phyloP scores from a whole-genome alignment of 345 rosid genomes.

The Cardamine resedifolia region DNA sequence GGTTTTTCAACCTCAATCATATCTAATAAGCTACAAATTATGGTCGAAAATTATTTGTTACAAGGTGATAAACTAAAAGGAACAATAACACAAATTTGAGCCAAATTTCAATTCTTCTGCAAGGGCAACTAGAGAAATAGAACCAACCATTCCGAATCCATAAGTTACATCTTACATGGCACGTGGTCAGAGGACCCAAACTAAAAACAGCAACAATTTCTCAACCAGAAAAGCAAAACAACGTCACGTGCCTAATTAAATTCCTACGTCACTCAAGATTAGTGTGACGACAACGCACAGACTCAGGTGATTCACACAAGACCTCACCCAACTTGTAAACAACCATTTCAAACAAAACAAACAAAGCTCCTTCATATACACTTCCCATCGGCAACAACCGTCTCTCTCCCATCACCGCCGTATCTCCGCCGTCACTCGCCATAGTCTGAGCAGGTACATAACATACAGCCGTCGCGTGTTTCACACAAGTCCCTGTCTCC shows the following conservation, averaged over 20 bases:
- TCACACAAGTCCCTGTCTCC: constrained; percentile 53
- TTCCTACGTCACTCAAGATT: constrained; percentile 62
- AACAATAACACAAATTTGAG: too few relatives aligned
- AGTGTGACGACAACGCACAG: constrained; percentile 84
- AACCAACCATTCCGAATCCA: background rate
- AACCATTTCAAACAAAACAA: constrained; percentile 91
- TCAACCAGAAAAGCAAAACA: constrained; percentile 3
- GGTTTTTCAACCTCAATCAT: too few relatives aligned
- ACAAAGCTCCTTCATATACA: constrained; percentile 82
- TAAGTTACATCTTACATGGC: background rate
- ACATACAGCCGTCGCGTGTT: constrained; percentile 64
- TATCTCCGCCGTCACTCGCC: constrained; percentile 51
- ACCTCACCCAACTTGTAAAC: constrained; percentile 61
- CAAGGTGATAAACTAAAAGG: background rate
- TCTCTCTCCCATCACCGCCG: constrained; percentile 28
- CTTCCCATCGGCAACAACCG: constrained; percentile 89
- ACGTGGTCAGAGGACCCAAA: background rate
- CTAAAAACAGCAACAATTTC: constrained; percentile 1
- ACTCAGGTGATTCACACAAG: constrained; percentile 59
- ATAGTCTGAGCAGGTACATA: constrained; percentile 82
- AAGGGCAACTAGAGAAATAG: background rate
- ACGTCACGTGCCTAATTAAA: background rate
- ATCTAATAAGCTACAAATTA: too few relatives aligned
- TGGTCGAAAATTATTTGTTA: too few relatives aligned
- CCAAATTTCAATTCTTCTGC: background rate